Base-by-base conservation (phyloP, 2,329 filamentous ascomycete species). In the Colletotrichum cereale region DNA sequence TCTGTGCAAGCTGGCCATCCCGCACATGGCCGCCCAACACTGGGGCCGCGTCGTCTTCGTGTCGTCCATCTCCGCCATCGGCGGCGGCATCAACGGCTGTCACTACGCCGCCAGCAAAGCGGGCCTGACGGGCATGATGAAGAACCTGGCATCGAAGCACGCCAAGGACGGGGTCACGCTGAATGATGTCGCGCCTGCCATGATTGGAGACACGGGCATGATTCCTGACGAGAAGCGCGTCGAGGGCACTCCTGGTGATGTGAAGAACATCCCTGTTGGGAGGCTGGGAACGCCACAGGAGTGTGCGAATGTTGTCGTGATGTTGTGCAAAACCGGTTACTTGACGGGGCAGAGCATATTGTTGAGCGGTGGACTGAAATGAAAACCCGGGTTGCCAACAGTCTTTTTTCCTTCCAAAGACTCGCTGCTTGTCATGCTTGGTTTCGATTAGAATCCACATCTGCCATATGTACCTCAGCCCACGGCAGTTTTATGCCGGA, bases 11-110 rank as follows among this genome's bases (percentile, higher is more conserved):
- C 84, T 88, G 7, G 84, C 86, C 42, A 86, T 91, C 3, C 87
- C 89, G 66, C 84, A 86, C 68, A 92, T 92, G 90, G 85, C 86
- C 71, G 77, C 80, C 26, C 85, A 87, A 75, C 79, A 82, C 40
- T 92, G 90, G 90, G 90, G 90, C 3, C 84, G 90, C 5, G 89
- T 92, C 75, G 83, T 91, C 66, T 90, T 90, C 75, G 86, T 92
- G 74, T 90, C 87, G 12, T 90, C 88, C 50, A 90, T 92, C 72
- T 88, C 90, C 14, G 89, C 86, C 0, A 85, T 87, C 47, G 90
- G 90, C 0, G 89, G 88, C 18, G 90, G 90, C 1, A 88, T 91
- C 74, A 91, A 92, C 75, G 89, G 89, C 26, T 89, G 88, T 67
- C 85, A 87, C 73, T 87, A 90, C 71, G 88, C 88, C 5, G 88